A percentile compares a stretch with the other conserved stretches of the same genome.
Evolutionary conservation across 495 filamentous ascomycete genomes (phyloP).

Genomic region (Polyplosphaeria fusca): DNA sequence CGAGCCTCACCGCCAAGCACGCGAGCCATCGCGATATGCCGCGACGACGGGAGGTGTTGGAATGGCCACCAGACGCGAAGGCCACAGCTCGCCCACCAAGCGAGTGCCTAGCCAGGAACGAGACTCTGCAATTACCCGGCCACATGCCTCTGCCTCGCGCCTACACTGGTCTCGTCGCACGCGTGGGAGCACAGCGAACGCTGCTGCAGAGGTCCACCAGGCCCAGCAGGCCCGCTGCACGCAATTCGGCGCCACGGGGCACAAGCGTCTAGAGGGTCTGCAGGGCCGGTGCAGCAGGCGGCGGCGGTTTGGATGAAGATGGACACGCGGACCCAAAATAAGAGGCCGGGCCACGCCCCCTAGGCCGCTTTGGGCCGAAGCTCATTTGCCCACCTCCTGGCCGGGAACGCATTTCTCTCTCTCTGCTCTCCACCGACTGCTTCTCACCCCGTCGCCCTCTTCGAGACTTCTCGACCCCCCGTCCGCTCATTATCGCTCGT

Average conservation of each 20-base stretch:
- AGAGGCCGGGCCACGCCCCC: not conserved
- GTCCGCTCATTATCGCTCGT: conserved; percentile 23
- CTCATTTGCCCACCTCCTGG: too few species aligned
- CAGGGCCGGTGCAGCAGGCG: conserved; percentile 6
- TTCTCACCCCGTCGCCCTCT: conserved; percentile 15
- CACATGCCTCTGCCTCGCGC: conserved; percentile 3
- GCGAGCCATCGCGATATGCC: not conserved
- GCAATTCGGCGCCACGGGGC: conserved; percentile 14
- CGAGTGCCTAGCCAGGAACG: conserved; percentile 13
- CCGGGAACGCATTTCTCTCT: conserved; percentile 11
- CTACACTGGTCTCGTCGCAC: too few species aligned
- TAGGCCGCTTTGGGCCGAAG: too few species aligned
- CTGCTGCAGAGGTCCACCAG: not conserved
- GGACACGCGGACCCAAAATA: conserved; percentile 23
- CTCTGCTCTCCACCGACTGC: not conserved
- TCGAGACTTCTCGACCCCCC: conserved; percentile 8
- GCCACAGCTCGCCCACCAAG: not conserved
- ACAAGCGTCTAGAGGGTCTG: conserved; percentile 12
- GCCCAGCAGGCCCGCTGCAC: conserved; percentile 4
- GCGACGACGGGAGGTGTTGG: not conserved
- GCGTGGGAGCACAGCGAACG: not conserved
- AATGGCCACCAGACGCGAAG: not conserved
- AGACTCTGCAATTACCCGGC: conserved; percentile 31
- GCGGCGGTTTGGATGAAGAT: not conserved
- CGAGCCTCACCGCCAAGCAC: not conserved